A percentile compares a stretch with the other conserved stretches of the same genome.
These are phyloP conservation scores for Pythium oligandrum DNA, from an alignment of 352 stramenopile genomes.

Conservation along the genomic window DNA sequence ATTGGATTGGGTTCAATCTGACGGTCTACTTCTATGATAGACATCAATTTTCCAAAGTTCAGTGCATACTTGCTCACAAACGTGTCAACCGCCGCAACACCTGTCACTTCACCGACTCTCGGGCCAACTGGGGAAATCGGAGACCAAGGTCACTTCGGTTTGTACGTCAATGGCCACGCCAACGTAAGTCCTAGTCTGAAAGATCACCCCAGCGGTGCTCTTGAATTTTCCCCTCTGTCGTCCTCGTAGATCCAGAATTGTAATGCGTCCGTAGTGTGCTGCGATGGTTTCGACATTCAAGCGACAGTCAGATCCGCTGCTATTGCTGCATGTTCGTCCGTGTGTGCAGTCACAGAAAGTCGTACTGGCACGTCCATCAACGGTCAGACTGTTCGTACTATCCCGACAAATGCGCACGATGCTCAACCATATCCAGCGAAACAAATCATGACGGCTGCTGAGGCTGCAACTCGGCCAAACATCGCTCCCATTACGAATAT, in stretches of 20 bases:
- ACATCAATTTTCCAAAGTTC: conserved; percentile 82
- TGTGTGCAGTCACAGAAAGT: conserved; percentile 45
- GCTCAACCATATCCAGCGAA: conserved; percentile 43
- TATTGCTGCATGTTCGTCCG: conserved; percentile 23
- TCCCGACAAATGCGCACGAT: conserved; percentile 36
- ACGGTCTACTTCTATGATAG: conserved; percentile 15
- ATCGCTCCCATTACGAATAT: conserved; percentile 29
- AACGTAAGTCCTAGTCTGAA: conserved; percentile 31
- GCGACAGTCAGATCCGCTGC: conserved; percentile 7
- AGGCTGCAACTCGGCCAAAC: neutral
- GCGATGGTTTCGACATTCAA: conserved; percentile 46
- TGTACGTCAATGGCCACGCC: conserved; percentile 85
- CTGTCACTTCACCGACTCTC: conserved; percentile 42
- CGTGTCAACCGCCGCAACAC: conserved; percentile 35
- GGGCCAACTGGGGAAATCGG: conserved; percentile 81
- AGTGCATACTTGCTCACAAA: conserved; percentile 68
- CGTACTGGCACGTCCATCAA: conserved; percentile 33
- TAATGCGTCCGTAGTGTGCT: conserved; percentile 86
- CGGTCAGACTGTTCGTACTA: conserved; percentile 22
- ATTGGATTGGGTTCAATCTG: no score
- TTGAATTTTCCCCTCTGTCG: neutral
- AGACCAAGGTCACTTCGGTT: conserved; percentile 88
- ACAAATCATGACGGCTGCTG: conserved; percentile 16
- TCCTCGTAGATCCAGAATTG: conserved; percentile 80
- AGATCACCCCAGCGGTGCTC: neutral